Evolutionary conservation across 164 flowering plant species (phyloP), one percentile per base, ranked within the genome.

Genomic region (Tetrastigma voinierianum): DNA sequence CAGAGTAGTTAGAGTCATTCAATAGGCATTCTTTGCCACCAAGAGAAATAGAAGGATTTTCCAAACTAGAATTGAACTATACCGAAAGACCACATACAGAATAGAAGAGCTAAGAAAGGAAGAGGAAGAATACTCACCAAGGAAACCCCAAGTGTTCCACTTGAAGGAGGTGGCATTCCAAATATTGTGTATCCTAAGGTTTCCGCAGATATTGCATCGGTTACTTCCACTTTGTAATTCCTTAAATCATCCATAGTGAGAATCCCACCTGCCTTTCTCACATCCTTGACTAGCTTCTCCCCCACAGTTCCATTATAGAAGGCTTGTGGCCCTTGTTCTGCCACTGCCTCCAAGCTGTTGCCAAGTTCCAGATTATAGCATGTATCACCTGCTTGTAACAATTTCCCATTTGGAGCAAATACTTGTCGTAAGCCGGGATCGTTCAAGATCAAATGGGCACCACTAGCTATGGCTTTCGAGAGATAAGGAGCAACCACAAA

Each of bases 141-240:
- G 64, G 97, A 69, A 57, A 96, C 65, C 45, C 93, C 98, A 5
- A 87, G 74, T 4, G 96, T 90, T 60, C 99, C 99, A 80, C 97
- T 93, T 13, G 99, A 96, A 72, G 99, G 99, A 64, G 93, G 98
- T 0, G 95, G 96, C 99, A 96, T 90, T 73, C 99, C 99, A 13
- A 83, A 66, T 2, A 93, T 70, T 11, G 83, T 84, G 78, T 82
- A 87, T 1, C 96, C 96, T 93, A 91, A 76, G 2, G 54, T 83
- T 68, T 88, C 73, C 4, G 78, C 86, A 48, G 78, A 65, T 76
- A 91, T 64, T 19, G 97, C 93, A 61, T 90, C 84, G 14, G 32
- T 77, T 16, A 86, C 84, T 9, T 78, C 68, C 16, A 90, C 98
- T 62, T 70, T 78, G 72, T 96, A 96, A 55, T 71, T 87, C 76